Percentiles rank a stretch among this genome's conserved stretches.
Evolutionary conservation across 352 stramenopile genomes (phyloP).

Genomic region (Phytopythium aichiense): DNA sequence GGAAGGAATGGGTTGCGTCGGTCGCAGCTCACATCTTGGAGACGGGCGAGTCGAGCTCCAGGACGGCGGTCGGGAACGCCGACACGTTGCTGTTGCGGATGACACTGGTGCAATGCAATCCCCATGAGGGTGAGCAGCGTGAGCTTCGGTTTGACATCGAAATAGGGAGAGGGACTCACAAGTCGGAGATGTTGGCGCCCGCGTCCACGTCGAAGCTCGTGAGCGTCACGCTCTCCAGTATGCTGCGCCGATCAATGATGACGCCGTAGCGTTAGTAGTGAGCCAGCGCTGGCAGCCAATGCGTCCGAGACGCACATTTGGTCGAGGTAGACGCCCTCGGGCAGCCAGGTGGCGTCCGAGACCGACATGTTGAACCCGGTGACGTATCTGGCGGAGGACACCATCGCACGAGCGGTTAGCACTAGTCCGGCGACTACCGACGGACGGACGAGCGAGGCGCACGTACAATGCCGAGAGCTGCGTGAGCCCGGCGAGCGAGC

Average conservation of each 20-base stretch:
- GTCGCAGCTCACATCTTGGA: conserved; percentile 20
- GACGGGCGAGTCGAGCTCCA: conserved; percentile 25
- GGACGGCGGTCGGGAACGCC: conserved; percentile 35
- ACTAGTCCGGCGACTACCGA: too few species aligned
- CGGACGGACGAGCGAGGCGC: background rate
- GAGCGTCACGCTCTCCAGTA: conserved; percentile 38
- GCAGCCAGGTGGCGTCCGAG: conserved; percentile 29
- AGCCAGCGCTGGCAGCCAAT: background rate
- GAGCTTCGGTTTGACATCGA: background rate
- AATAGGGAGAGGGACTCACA: conserved; percentile 16
- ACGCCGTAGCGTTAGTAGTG: background rate
- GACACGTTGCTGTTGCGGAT: conserved; percentile 40
- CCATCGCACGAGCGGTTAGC: background rate
- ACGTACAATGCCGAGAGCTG: conserved; percentile 26
- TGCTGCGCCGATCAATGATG: conserved; percentile 16
- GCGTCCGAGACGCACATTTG: conserved; percentile 26
- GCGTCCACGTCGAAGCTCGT: conserved; percentile 27
- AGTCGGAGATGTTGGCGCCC: conserved; percentile 28
- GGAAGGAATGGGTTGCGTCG: too few species aligned
- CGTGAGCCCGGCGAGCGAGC: conserved; percentile 18
- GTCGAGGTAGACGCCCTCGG: conserved; percentile 18
- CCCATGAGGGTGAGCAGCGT: background rate
- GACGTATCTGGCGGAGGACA: conserved; percentile 17
- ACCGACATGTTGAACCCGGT: conserved; percentile 39
- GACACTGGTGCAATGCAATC: conserved; percentile 11